Percentiles rank a stretch among this genome's conserved stretches.
phyloP scores from a whole-genome alignment of 2,329 filamentous ascomycete genomes.

The Colletotrichum eleusines region DNA sequence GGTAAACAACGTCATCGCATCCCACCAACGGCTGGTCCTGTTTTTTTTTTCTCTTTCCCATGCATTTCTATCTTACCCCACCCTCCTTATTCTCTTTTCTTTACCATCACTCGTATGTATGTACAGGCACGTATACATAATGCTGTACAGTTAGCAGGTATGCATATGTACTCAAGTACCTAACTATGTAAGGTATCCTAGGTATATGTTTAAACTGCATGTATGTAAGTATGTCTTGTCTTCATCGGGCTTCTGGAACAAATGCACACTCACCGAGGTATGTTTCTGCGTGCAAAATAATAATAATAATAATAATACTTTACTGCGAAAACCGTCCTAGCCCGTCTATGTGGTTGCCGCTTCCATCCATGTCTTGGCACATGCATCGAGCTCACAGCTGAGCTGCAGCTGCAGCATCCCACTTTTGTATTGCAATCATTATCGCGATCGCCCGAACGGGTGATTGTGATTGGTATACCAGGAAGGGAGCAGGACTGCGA shows the following conservation, averaged over 20 bases:
- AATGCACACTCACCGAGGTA: background rate
- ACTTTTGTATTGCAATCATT: background rate
- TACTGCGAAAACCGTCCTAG: background rate
- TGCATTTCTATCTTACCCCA: background rate
- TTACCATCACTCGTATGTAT: background rate
- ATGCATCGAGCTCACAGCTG: slow-evolving; percentile 4
- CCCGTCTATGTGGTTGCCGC: slow-evolving; percentile 4
- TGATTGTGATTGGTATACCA: background rate
- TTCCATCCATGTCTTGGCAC: slow-evolving; percentile 10
- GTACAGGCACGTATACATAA: background rate
- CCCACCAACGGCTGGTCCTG: slow-evolving; percentile 4
- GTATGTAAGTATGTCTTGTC: slow-evolving; percentile 1
- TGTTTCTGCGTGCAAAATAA: background rate
- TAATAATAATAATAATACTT: too few relatives aligned
- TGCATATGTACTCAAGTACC: background rate
- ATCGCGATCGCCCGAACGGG: background rate
- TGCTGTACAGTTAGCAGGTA: too few relatives aligned
- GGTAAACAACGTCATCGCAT: slow-evolving; percentile 20
- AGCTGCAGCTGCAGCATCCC: background rate
- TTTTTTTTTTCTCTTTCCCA: background rate
- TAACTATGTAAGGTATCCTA: background rate
- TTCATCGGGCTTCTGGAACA: slow-evolving; percentile 6
- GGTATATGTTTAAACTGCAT: background rate
- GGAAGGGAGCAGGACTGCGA: background rate
- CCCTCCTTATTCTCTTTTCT: background rate